These are phyloP conservation scores for Bruguiera hainesii DNA, from an alignment of 441 rosid genomes.

Conservation along the genomic window DNA sequence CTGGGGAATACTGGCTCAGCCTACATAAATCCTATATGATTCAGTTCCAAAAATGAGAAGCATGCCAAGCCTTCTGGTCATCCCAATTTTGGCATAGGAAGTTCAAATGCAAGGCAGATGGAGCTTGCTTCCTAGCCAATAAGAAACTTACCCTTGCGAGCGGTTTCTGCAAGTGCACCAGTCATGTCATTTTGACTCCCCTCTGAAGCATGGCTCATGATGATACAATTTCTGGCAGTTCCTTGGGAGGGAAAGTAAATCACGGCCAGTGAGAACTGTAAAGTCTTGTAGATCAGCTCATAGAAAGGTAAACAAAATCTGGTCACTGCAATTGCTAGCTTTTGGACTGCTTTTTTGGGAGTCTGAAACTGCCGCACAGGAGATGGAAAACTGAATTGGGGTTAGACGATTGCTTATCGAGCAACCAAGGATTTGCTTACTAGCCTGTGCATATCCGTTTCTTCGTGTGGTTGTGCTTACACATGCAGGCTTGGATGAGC, in stretches of 20 bases:
- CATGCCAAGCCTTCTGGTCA: not conserved
- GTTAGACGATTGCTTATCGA: constrained; percentile 24
- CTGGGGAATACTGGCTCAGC: not conserved
- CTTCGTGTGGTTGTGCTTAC: constrained; percentile 9
- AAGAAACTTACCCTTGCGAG: not conserved
- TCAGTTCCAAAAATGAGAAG: not conserved
- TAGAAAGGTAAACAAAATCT: constrained; percentile 20
- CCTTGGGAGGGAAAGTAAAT: constrained; percentile 5
- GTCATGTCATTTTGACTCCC: constrained; percentile 14
- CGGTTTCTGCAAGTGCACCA: constrained; percentile 13
- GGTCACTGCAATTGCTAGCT: constrained; percentile 19
- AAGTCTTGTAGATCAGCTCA: constrained; percentile 29
- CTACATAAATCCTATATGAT: not conserved
- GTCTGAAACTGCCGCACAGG: constrained; percentile 43
- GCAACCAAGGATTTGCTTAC: constrained; percentile 20
- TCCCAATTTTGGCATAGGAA: not conserved
- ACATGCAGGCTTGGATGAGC: constrained; percentile 19
- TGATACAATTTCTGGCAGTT: constrained; percentile 19
- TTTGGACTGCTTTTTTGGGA: constrained; percentile 25
- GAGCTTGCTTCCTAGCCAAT: not conserved
- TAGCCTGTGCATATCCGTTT: constrained; percentile 16
- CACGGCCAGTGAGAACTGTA: constrained; percentile 26
- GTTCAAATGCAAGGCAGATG: not conserved
- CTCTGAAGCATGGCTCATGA: constrained; percentile 11
- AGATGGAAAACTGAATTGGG: constrained; percentile 26